Evolutionary conservation across 192 early-diverging fungal species (phyloP).

Genomic region (Neocallimastix lanati): DNA sequence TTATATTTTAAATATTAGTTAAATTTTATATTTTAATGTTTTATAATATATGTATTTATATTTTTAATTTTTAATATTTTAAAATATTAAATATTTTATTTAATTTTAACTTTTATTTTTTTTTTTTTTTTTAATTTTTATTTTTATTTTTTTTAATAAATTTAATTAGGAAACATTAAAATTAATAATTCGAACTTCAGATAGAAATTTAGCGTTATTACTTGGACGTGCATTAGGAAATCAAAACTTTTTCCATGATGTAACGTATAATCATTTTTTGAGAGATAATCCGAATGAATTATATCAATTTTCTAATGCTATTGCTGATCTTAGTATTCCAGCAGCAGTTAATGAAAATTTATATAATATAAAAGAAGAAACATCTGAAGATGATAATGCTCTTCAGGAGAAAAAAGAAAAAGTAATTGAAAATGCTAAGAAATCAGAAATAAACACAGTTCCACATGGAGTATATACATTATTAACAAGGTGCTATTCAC

Average conservation of each 20-base stretch:
- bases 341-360: constrained; percentile 2
- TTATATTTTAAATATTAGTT: too few relatives aligned
- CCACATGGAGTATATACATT: constrained; percentile 79
- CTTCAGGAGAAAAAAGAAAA: not conserved
- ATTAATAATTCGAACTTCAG: constrained; percentile 57
- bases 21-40: not conserved
- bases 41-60: not conserved
- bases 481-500: constrained; percentile 83
- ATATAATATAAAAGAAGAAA: not conserved
- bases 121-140: too few relatives aligned
- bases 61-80: not conserved
- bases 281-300: constrained; percentile 69
- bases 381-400: not conserved
- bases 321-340: constrained; percentile 6
- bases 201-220: constrained; percentile 71
- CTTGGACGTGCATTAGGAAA: constrained; percentile 75
- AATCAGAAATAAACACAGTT: constrained; percentile 6
- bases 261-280: constrained; percentile 65
- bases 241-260: constrained; percentile 85
- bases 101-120: too few relatives aligned
- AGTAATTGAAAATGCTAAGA: constrained; percentile 1
- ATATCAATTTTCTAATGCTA: constrained; percentile 52
- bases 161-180: constrained; percentile 66
- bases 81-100: too few relatives aligned
- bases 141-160: too few relatives aligned